Evolutionary conservation across 345 rosid genomes (phyloP).

Genomic region (Eucalyptus pumila): DNA sequence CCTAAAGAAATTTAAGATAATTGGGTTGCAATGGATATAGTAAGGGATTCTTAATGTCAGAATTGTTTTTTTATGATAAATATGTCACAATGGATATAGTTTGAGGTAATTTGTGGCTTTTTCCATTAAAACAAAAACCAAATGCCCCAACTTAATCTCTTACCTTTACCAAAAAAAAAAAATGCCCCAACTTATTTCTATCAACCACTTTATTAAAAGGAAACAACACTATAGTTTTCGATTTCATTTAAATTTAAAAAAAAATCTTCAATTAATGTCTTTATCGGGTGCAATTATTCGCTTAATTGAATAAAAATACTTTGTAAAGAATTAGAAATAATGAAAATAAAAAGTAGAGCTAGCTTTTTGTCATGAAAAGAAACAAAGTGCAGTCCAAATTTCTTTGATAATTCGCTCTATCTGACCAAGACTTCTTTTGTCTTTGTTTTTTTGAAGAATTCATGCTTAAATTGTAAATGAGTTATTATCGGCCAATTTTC

Average conservation of each 20-base stretch:
- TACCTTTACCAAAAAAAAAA: no score
- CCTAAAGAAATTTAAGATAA: not conserved
- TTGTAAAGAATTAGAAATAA: not conserved
- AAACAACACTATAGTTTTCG: not conserved
- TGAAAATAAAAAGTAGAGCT: not conserved
- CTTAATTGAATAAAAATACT: not conserved
- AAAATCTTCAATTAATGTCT: not conserved
- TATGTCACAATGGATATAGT: rapidly evolving
- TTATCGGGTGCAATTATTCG: not conserved
- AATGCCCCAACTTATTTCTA: not conserved
- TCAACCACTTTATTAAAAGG: not conserved
- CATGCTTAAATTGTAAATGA: not conserved
- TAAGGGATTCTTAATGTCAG: not conserved
- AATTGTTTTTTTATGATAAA: no score
- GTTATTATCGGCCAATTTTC: not conserved
- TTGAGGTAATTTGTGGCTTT: not conserved
- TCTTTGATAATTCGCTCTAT: not conserved
- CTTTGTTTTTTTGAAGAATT: not conserved
- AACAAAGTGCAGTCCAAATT: not conserved
- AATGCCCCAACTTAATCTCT: not conserved
- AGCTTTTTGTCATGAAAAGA: not conserved
- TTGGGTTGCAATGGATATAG: rapidly evolving
- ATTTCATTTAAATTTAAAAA: not conserved
- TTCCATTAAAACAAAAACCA: not conserved
- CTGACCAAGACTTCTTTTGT: not conserved